Base-by-base conservation (phyloP, 371 early-diverging fungal species). In the Fennellomyces sp. region DNA sequence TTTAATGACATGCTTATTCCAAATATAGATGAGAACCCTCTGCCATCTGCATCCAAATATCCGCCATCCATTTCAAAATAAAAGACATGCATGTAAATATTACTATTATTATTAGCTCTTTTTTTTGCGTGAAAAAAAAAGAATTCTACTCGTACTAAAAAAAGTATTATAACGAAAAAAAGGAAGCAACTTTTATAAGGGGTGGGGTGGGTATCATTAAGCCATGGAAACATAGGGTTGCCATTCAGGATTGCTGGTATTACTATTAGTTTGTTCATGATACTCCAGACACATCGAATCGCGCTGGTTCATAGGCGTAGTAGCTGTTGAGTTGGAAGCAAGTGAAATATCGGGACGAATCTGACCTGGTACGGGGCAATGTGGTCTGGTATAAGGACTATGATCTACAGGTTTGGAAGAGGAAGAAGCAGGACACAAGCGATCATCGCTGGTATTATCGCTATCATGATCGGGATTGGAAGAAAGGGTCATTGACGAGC, bases 31-130 rank as follows among this genome's bases (percentile, higher is more conserved):
- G 64, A 64, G 45, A 78, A 72, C 50, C 74, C 75, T 8, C 54
- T 78, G 42, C 69, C 69, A 13, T 63, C 66, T 51, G 69, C 75
- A 6, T 74, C 75, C 15, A 72, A 70, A 61, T 80, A 67, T 64
- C 80, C 76, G 33, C 73, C 80, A 11, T 76, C 80, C 7, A 42
- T 60, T 39, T 60, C 57, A 13, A 73, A 78, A 63, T 45, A 17
- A 45, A 23, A 17, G 23, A 23, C 10, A 45, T 45, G 23, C 23
- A 45, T 45, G 23, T 42, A 42, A 33, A 6, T 45, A 45, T 45
- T 45, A 45, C 35, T 33, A 33, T 13, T 33, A 33, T 33, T 33
- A 33, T 33, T 8, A 33, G 13, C 35, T 33, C 13, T 33, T 33
- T 33, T 13, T 33, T 33, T 33, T n/a, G n/a, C n/a, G n/a, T n/a